phyloP scores from a whole-genome alignment of 495 filamentous ascomycete species.

The Aspergillus asperescens region DNA sequence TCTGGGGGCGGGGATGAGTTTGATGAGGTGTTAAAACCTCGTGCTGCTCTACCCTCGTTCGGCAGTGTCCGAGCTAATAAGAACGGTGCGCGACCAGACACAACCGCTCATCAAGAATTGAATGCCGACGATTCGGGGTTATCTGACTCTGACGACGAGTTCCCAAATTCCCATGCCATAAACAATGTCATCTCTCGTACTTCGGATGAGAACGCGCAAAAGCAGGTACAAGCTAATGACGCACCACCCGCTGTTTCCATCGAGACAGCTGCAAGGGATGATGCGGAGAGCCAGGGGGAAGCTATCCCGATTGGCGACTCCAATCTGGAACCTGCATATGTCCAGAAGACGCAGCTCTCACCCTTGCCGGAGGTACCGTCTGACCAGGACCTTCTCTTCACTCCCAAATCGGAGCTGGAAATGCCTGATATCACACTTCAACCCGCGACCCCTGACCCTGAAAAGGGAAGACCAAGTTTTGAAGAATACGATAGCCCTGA shows the following conservation, averaged over 20 bases:
- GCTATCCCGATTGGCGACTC: not conserved
- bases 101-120: conserved; percentile 30
- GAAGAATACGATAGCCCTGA: conserved; percentile 34
- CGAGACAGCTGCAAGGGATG: not conserved
- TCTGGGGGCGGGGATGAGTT: conserved; percentile 47
- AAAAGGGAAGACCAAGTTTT: conserved; percentile 32
- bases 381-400: not conserved
- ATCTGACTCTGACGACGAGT: not conserved
- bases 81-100: conserved; percentile 22
- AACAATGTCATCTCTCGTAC: conserved; percentile 49
- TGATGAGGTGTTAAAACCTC: conserved; percentile 64
- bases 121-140: conserved; percentile 17
- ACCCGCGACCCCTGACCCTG: conserved; percentile 42
- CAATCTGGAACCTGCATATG: not conserved
- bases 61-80: conserved; percentile 62
- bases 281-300: conserved; percentile 1
- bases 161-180: conserved; percentile 62
- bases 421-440: conserved; percentile 46
- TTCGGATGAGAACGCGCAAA: not conserved
- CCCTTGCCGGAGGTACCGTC: not conserved
- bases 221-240: not conserved
- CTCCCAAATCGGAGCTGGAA: conserved; percentile 11
- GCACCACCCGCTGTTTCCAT: not conserved
- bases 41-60: conserved; percentile 75
- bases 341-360: not conserved